Conservation (phyloP, 83 land plant genomes). For the Thuja plicata region DNA sequence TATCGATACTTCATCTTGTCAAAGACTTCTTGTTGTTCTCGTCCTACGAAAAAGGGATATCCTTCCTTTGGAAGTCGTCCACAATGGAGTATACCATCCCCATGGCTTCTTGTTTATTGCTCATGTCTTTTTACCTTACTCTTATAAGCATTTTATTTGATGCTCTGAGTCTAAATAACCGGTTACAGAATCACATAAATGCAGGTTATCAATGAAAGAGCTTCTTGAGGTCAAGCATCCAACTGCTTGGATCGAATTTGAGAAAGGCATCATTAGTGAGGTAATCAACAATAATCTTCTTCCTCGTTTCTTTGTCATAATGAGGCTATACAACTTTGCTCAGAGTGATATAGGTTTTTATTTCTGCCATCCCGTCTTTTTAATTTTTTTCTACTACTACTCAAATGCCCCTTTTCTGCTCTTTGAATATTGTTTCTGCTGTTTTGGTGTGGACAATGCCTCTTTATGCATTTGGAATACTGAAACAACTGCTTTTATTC, state of each 20-base stretch:
- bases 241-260: slow-evolving; percentile 96
- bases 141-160: not conserved
- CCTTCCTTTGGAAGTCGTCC: not conserved
- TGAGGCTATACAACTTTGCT: not conserved
- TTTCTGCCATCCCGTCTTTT: too few relatives aligned
- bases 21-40: not conserved
- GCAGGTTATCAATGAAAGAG: slow-evolving; percentile 85
- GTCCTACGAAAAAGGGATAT: not conserved
- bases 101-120: not conserved
- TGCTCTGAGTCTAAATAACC: not conserved
- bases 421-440: too few relatives aligned
- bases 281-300: slow-evolving; percentile 27
- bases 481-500: not conserved
- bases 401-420: too few relatives aligned
- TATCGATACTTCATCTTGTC: not conserved
- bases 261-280: slow-evolving; percentile 83
- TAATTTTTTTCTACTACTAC: too few relatives aligned
- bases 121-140: not conserved
- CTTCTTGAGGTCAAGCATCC: slow-evolving; percentile 86
- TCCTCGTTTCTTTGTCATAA: not conserved
- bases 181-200: not conserved
- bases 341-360: too few relatives aligned
- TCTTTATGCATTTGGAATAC: not conserved
- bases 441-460: not conserved
- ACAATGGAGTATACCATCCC: not conserved